Base-by-base conservation (phyloP, 1,139 yeast species). In the Williopsis jadinii region DNA sequence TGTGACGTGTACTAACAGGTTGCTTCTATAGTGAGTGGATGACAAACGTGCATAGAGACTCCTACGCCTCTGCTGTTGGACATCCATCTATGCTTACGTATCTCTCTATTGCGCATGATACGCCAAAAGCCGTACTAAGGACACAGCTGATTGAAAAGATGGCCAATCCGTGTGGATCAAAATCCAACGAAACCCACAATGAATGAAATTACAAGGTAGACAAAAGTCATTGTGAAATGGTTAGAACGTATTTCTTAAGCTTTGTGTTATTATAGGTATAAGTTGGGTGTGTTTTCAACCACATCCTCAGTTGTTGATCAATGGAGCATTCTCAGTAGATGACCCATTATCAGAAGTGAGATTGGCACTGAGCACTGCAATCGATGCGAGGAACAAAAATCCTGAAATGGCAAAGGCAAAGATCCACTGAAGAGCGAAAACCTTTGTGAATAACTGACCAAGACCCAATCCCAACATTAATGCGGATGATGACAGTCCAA, bases 341-440 rank as follows among this genome's bases (percentile, higher is more conserved):
- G 36, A 30, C n/a, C 34, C 28, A 3, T 35, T 31, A 5, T 36
- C 41, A 3, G 38, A 24, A 30, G 50, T 50, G 12, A 51, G 35
- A 33, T 58, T 54, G 11, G 63, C 64, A 39, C 64, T 51, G 43
- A 79, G 68, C 14, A 71, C 69, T 27, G 73, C 58, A 34, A 75
- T 45, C 15, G 80, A 67, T 41, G 71, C 58, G 27, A 77, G 53
- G 45, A 77, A 68, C 58, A 81, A 70, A 14, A 67, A 41, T 11
- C 75, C 80, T 11, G 84, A 66, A 50, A 84, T 83, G 42, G 73
- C 62, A 51, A 82, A 77, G 9, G 88, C 94, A 66, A 84, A 84
- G 50, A 82, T 76, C 95, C 95, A 85, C 64, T 84, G 95, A 47
- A 84, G 69, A 3, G 92, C 92, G 65, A 84, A 71, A 28, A 75